A percentile compares a stretch with the other conserved stretches of the same genome.
phyloP scores from a whole-genome alignment of 1,284 basidiomycete genomes.

The Tranzscheliella williamsii region DNA sequence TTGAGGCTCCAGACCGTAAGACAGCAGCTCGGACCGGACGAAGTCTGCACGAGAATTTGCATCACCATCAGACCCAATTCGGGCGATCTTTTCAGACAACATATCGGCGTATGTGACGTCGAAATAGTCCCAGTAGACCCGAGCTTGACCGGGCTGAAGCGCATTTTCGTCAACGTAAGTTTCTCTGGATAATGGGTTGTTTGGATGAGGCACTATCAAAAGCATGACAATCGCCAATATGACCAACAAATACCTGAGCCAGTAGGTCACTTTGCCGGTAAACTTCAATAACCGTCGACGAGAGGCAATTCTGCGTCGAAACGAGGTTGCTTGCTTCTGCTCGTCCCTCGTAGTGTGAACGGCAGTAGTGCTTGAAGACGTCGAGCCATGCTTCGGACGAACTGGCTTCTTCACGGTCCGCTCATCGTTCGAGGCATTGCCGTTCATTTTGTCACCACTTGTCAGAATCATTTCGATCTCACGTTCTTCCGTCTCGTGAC shows the following conservation, averaged over 20 bases:
- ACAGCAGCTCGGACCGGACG: slow-evolving; percentile 31
- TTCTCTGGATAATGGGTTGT: slow-evolving; percentile 42
- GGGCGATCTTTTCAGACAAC: slow-evolving; percentile 30
- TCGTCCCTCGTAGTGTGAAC: too few species aligned
- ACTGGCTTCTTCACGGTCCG: too few species aligned
- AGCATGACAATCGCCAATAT: slow-evolving; percentile 29
- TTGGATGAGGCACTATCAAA: slow-evolving; percentile 41
- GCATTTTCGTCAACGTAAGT: slow-evolving; percentile 60
- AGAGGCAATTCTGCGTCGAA: slow-evolving; percentile 27
- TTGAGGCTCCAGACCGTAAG: slow-evolving; percentile 39
- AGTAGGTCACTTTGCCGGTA: slow-evolving; percentile 8
- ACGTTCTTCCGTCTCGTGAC: too few species aligned
- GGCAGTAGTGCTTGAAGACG: too few species aligned
- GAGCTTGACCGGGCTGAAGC: slow-evolving; percentile 51
- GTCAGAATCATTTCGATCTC: too few species aligned
- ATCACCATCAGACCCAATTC: not conserved
- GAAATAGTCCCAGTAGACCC: slow-evolving; percentile 44
- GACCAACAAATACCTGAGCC: slow-evolving; percentile 14
- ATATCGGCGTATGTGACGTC: slow-evolving; percentile 49
- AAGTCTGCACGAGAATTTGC: slow-evolving; percentile 26
- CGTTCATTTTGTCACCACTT: too few species aligned
- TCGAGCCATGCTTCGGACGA: too few species aligned
- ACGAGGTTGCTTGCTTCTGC: slow-evolving; percentile 1
- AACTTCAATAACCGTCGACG: slow-evolving; percentile 12
- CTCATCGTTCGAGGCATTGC: too few species aligned